Evolutionary conservation across 169 alveolate species (phyloP), one percentile per base, ranked within the genome.

Genomic region (Toxoplasma gondii): DNA sequence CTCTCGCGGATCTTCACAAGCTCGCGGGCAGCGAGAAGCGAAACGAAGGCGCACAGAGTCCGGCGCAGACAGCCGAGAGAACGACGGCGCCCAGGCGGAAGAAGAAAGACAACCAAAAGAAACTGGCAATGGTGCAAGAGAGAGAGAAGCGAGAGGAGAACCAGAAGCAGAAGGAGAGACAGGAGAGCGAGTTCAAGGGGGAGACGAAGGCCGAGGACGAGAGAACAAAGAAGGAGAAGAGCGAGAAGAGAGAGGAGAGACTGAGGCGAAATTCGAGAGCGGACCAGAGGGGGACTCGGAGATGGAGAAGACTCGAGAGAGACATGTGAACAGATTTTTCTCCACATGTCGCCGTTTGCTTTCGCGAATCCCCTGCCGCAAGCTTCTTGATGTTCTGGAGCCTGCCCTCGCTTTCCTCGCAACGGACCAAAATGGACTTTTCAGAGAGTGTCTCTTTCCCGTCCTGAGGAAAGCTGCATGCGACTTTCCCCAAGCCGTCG

Each of bases 371-470:
- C 90, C 90, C 4, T 41, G 44, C 53, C 41, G 90, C 69, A 22
- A 4, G 64, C 38, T 82, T 22, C 67, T 82, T 2, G 31, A 9
- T 34, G 41, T 82, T 4, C 69, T 44, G 17, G 90, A 82, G 29
- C 90, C 90, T 38, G 69, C 41, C 34, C 67, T 82, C 41, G 27
- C 90, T 17, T 82, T 82, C 67, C 38, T 82, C 67, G 90, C 90
- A 67, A 36, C 90, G 4, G 90, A 82, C 90, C 10, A 19, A 36
- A 9, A 22, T 36, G 90, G 90, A 64, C 31, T 7, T 1, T 31
- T 82, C 41, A 24, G 90, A 22, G 31, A 31, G n/a, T 49, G 31
- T 17, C 67, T 82, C 27, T 22, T 39, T 27, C 90, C 90, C 38
- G 34, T 82, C 41, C 69, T 82, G 36, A 2, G 5, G 38, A 41